A percentile compares a stretch with the other conserved stretches of the same genome.
Evolutionary conservation across 768 basidiomycete species (phyloP).

Genomic region (Rhodotorula diobovata): DNA sequence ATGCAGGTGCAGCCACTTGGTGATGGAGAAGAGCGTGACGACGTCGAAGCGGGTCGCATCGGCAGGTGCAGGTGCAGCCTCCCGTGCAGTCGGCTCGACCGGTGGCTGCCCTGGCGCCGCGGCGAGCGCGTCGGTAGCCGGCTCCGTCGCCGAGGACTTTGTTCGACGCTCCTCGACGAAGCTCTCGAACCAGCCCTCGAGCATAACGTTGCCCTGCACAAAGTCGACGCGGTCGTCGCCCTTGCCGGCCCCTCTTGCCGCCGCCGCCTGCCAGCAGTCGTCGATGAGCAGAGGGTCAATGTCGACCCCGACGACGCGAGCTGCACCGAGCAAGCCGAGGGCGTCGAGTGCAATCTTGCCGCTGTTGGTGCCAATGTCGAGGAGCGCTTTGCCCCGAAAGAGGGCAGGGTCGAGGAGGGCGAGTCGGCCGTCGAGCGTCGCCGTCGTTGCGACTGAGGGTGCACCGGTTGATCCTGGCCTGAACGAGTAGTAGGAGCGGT

Average conservation of each 20-base stretch:
- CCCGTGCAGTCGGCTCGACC: too few relatives aligned
- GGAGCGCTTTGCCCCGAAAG: conserved; percentile 58
- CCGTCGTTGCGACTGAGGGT: neutral
- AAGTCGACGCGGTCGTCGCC: neutral
- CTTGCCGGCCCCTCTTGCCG: neutral
- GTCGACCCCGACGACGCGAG: conserved; percentile 70
- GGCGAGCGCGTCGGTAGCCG: too few relatives aligned
- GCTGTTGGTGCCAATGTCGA: conserved; percentile 83
- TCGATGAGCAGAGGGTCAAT: conserved; percentile 68
- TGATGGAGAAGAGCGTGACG: conserved; percentile 63
- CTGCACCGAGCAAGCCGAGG: conserved; percentile 57
- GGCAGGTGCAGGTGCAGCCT: too few relatives aligned
- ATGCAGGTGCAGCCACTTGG: conserved; percentile 91
- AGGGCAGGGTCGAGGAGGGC: conserved; percentile 57
- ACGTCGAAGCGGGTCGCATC: conserved; percentile 16
- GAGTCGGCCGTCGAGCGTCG: conserved; percentile 61
- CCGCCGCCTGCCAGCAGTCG: conserved; percentile 1
- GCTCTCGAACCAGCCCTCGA: conserved; percentile 7
- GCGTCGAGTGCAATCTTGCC: conserved; percentile 79
- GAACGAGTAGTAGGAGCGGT: conserved; percentile 30
- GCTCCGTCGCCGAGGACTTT: neutral
- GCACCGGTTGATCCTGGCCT: conserved; percentile 35
- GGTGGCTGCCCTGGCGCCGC: too few relatives aligned
- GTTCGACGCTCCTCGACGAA: neutral
- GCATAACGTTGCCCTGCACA: conserved; percentile 24